A percentile compares a stretch with the other conserved stretches of the same genome.
Evolutionary conservation across 176 grass and related monocot species (phyloP).

Genomic region (Carex kokanica): DNA sequence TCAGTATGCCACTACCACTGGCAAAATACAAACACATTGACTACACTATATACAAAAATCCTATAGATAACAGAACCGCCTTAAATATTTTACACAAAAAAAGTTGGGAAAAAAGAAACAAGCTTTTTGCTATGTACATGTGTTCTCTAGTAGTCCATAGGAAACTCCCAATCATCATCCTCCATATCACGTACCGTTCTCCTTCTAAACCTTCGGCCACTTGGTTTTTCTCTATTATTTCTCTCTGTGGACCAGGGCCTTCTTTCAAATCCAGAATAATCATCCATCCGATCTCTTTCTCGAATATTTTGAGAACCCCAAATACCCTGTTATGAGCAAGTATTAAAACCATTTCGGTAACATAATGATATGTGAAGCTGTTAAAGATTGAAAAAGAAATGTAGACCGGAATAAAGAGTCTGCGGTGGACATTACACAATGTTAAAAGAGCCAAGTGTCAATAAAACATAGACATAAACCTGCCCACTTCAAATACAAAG

Average conservation of each 20-base stretch:
- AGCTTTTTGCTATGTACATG: conserved; percentile 1
- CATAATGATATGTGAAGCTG: conserved; percentile 8
- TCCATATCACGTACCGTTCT: conserved; percentile 32
- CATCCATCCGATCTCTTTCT: conserved; percentile 36
- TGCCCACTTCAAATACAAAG: neutral
- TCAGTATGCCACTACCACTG: neutral
- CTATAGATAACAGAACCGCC: neutral
- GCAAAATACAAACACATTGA: neutral
- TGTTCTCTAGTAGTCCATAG: conserved; percentile 59
- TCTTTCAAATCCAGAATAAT: conserved; percentile 35
- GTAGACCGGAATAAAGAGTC: neutral
- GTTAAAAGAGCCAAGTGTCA: neutral
- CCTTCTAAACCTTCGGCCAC: conserved; percentile 33
- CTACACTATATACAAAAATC: conserved; percentile 8
- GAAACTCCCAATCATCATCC: conserved; percentile 72
- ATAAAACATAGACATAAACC: neutral
- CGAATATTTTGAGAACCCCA: conserved; percentile 60
- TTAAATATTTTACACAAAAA: neutral
- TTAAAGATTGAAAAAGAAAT: neutral
- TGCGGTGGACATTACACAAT: neutral
- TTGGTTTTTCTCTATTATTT: conserved; percentile 27
- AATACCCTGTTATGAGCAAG: conserved; percentile 48
- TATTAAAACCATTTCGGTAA: conserved; percentile 9
- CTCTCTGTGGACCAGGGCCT: conserved; percentile 26
- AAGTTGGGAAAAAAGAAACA: neutral